Evolutionary conservation across 2,329 filamentous ascomycete genomes (phyloP), one percentile per base, ranked within the genome.

Genomic region (Balansia obtecta): DNA sequence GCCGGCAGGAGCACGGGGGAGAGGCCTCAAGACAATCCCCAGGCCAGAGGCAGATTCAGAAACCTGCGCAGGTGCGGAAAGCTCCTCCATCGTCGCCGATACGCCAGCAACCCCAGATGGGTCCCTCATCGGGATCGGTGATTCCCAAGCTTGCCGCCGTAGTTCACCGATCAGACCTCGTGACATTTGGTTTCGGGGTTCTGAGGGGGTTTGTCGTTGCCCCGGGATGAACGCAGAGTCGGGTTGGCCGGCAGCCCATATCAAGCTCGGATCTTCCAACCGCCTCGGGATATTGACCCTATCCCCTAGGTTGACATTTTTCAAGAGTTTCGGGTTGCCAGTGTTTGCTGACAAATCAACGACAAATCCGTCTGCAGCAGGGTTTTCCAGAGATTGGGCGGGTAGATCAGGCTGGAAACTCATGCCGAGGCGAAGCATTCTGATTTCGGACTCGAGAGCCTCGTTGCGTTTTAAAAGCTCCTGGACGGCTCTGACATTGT

Each of bases 401-500:
- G 39, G 13, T 27, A 10, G 22, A 8, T n/a, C 27, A n/a, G 20
- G 2, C 7, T 34, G 27, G 18, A 42, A 39, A 48, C 46, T 30
- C 20, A 42, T 20, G 27, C 27, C 22, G 10, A 34, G 38, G 30
- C 46, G 46, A 6, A 42, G 39, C 10, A 42, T 30, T 20, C 44
- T 45, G 16, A 50, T 9, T 12, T 50, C 44, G 3, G 43, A 37
- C 45, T 50, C 44, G 10, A 50, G 39, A 18, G 39, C 43, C 10
- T 20, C 39, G 32, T 46, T 50, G 18, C 44, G 43, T 18, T 30
- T 38, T 7, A 46, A 7, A 8, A 50, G 30, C 13, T 32, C 43
- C 20, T 44, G 49, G 3, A 43, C 12, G 6, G 30, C 49, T 30
- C 44, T n/a, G 10, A 30, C 15, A 13, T 38, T 15, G 18, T 46